Evolutionary conservation across 371 early-diverging fungal species (phyloP).

Genomic region (Mucor ambiguus): DNA sequence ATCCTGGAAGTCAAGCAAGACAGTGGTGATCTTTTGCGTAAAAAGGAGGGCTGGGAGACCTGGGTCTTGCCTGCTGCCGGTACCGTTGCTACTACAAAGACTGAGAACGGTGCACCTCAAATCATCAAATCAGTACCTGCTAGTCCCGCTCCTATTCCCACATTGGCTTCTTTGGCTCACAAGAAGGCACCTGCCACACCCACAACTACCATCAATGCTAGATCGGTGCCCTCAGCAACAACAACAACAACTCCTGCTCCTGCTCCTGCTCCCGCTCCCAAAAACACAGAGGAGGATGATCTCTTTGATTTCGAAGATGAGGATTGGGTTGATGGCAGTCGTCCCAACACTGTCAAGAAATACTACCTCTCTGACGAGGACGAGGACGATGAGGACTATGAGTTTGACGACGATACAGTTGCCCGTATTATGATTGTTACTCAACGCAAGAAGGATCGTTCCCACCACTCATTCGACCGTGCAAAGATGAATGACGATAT

Average conservation of each 20-base stretch:
- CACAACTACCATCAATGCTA: not conserved
- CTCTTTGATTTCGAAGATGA: slow-evolving; percentile 79
- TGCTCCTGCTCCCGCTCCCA: slow-evolving; percentile 15
- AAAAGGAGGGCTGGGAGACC: slow-evolving; percentile 65
- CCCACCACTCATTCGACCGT: slow-evolving; percentile 78
- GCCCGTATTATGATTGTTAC: slow-evolving; percentile 91
- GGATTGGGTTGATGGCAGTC: slow-evolving; percentile 63
- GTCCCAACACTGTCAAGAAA: slow-evolving; percentile 61
- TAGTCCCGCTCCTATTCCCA: slow-evolving; percentile 21
- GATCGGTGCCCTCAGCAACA: not conserved
- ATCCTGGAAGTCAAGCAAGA: slow-evolving; percentile 44
- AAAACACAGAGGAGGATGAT: slow-evolving; percentile 60
- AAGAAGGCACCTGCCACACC: slow-evolving; percentile 2
- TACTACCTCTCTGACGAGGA: slow-evolving; percentile 71
- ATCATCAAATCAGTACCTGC: slow-evolving; percentile 20
- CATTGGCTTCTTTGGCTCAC: slow-evolving; percentile 36
- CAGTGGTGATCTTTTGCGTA: slow-evolving; percentile 55
- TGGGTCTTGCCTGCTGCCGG: slow-evolving; percentile 61
- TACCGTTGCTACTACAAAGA: slow-evolving; percentile 12
- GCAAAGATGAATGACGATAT: slow-evolving; percentile 84
- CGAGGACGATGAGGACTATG: slow-evolving; percentile 63
- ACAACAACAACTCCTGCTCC: too few species aligned
- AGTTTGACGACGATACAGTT: slow-evolving; percentile 87
- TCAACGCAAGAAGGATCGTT: slow-evolving; percentile 76
- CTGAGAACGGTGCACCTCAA: slow-evolving; percentile 1